phyloP scores from a whole-genome alignment of 257 asterid genomes.

The Nicotiana benthamiana region DNA sequence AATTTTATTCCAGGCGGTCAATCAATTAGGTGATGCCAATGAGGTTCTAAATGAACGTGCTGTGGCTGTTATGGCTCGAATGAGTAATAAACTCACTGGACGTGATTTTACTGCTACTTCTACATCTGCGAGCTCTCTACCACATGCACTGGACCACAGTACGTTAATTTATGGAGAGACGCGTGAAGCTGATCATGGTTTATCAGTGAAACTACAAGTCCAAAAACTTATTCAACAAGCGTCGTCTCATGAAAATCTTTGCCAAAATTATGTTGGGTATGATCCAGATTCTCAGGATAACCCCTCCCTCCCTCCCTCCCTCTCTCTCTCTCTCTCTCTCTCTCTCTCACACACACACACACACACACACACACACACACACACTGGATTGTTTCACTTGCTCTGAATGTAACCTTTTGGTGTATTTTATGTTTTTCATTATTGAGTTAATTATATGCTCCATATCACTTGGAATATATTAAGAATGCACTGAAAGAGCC shows the following conservation, averaged over 20 bases:
- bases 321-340: too few species aligned
- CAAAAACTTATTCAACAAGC: conserved; percentile 96
- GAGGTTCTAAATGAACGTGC: conserved; percentile 97
- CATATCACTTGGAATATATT: not conserved
- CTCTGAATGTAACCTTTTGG: not conserved
- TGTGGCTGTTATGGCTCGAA: conserved; percentile 92
- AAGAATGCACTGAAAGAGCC: not conserved
- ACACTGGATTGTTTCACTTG: not conserved
- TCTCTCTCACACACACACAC: too few species aligned
- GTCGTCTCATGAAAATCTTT: conserved; percentile 76
- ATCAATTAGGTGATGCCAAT: conserved; percentile 96
- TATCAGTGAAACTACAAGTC: conserved; percentile 85
- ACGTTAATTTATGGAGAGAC: conserved; percentile 53
- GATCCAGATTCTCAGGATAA: conserved; percentile 3
- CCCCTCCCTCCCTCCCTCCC: not conserved
- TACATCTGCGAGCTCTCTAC: conserved; percentile 50
- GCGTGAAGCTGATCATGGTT: conserved; percentile 91
- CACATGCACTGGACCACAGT: conserved; percentile 57
- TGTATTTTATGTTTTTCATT: not conserved
- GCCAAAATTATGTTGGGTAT: conserved; percentile 98
- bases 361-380: too few species aligned
- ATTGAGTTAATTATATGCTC: not conserved
- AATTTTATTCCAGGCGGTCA: conserved; percentile 55
- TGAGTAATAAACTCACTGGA: conserved; percentile 97
- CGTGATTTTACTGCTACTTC: conserved; percentile 73